phyloP scores from a whole-genome alignment of 176 grass and related monocot species.

The Panicum miliaceum region DNA sequence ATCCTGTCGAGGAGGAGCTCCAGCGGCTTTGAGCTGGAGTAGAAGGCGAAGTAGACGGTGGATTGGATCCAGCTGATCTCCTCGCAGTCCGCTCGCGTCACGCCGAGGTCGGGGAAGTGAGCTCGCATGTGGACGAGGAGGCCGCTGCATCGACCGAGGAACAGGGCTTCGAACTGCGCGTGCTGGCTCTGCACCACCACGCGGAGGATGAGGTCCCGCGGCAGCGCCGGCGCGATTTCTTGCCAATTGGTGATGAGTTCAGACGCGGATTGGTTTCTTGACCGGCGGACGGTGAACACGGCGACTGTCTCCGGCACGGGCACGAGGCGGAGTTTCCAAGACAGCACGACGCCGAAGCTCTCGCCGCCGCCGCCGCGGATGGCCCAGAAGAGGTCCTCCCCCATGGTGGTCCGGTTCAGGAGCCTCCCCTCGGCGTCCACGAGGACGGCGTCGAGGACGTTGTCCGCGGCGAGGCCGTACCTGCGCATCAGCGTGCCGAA shows the following conservation, averaged over 20 bases:
- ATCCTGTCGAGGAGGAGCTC: constrained; percentile 52
- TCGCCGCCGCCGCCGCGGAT: constrained; percentile 57
- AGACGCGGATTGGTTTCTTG: constrained; percentile 29
- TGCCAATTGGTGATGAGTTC: constrained; percentile 49
- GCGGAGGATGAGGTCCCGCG: constrained; percentile 15
- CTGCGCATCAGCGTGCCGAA: constrained; percentile 51
- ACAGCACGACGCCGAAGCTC: constrained; percentile 53
- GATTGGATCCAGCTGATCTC: constrained; percentile 71
- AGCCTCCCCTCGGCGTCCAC: constrained; percentile 50
- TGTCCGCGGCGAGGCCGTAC: constrained; percentile 46
- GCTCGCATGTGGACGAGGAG: constrained; percentile 24
- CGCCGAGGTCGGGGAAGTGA: constrained; percentile 56
- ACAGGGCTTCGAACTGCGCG: constrained; percentile 40
- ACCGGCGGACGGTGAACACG: constrained; percentile 38
- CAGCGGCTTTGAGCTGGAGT: constrained; percentile 37
- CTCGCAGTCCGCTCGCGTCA: constrained; percentile 41
- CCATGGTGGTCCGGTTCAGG: constrained; percentile 47
- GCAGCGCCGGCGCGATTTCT: constrained; percentile 32
- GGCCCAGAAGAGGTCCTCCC: constrained; percentile 54
- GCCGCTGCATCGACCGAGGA: constrained; percentile 32
- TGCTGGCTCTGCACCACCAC: constrained; percentile 2
- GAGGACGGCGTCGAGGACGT: constrained; percentile 53
- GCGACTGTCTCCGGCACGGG: constrained; percentile 39
- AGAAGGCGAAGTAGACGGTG: constrained; percentile 47
- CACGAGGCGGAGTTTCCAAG: constrained; percentile 50